These are phyloP conservation scores for Teunomyces lycoperdinae DNA, from an alignment of 805 yeast species.

Conservation along the genomic window DNA sequence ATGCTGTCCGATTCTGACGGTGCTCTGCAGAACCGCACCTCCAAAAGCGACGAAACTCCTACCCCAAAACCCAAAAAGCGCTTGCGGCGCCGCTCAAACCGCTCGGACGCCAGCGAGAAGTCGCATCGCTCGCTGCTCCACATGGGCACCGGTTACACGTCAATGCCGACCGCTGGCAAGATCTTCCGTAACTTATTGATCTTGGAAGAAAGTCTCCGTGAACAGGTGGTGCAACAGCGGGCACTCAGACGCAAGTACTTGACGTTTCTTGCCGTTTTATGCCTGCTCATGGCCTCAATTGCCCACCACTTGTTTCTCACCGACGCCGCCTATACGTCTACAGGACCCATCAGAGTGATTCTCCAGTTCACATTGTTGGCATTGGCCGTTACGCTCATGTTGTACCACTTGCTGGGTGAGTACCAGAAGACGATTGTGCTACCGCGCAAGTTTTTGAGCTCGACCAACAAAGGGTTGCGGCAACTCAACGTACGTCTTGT, in stretches of 20 bases:
- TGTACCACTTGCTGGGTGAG: slow-evolving; percentile 87
- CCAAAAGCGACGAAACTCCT: slow-evolving; percentile 13
- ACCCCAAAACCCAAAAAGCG: slow-evolving; percentile 22
- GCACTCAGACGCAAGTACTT: slow-evolving; percentile 61
- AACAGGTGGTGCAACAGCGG: slow-evolving; percentile 73
- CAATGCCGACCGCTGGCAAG: slow-evolving; percentile 56
- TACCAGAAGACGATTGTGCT: slow-evolving; percentile 79
- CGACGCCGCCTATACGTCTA: slow-evolving; percentile 15
- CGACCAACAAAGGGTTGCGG: slow-evolving; percentile 87
- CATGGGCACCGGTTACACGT: slow-evolving; percentile 16
- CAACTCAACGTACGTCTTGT: slow-evolving; percentile 79
- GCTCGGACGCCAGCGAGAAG: slow-evolving; percentile 16
- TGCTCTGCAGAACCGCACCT: slow-evolving; percentile 25
- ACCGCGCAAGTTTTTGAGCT: slow-evolving; percentile 73
- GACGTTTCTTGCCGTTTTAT: slow-evolving; percentile 44
- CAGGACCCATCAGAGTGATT: slow-evolving; percentile 35
- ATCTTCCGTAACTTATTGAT: slow-evolving; percentile 79
- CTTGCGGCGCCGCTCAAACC: slow-evolving; percentile 5
- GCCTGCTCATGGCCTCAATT: slow-evolving; percentile 39
- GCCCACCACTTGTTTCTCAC: slow-evolving; percentile 36
- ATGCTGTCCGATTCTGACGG: slow-evolving; percentile 36
- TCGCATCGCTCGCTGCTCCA: slow-evolving; percentile 18
- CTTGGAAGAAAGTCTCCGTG: slow-evolving; percentile 80
- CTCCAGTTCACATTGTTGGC: slow-evolving; percentile 60
- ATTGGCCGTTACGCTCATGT: slow-evolving; percentile 60